Evolutionary conservation across 139 green algal species (phyloP), one percentile per base, ranked within the genome.

Genomic region (Chlorella sorokiniana): DNA sequence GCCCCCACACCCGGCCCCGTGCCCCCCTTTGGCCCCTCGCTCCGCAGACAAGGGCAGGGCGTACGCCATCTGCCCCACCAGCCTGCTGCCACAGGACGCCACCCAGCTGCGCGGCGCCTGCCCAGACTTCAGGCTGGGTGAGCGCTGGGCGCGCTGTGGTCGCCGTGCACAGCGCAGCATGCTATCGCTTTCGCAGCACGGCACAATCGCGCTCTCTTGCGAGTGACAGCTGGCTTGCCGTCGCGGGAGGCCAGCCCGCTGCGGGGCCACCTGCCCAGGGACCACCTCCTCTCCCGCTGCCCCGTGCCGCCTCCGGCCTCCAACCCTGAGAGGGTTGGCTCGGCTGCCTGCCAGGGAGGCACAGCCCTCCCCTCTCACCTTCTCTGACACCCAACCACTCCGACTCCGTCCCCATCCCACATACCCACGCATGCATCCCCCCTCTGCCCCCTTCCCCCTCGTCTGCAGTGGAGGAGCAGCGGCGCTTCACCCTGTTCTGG

Each of bases 401-500:
- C 22, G 18, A 10, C 18, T 22, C 56, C 16, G 6, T 22, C 16
- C 16, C 56, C 56, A 33, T 65, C 22, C 56, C n/a, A 6, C 23
- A 65, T 65, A n/a, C n/a, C n/a, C n/a, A n/a, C n/a, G n/a, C n/a
- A n/a, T 65, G n/a, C 56, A 29, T 65, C 6, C 56, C 56, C n/a
- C 16, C 22, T n/a, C 16, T 29, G 18, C 25, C 14, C 71, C 18
- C 68, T 23, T 10, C 1, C 59, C 40, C 41, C n/a, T n/a, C n/a
- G n/a, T 4, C 16, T 78, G 79, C 80, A 83, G 86, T 90, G 45
- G 69, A 81, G 10, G 88, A 91, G 76, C 56, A 61, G 10, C 63
- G 83, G 8, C 78, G 86, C 31, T 83, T 85, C 70, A 91, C 88
- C 4, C 18, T 82, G 33, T 85, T 74, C 52, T 91, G 88, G 88